Percentiles rank a stretch among this genome's conserved stretches.
Conservation (phyloP, 371 early-diverging fungal genomes). For the Mortierella sp. region DNA sequence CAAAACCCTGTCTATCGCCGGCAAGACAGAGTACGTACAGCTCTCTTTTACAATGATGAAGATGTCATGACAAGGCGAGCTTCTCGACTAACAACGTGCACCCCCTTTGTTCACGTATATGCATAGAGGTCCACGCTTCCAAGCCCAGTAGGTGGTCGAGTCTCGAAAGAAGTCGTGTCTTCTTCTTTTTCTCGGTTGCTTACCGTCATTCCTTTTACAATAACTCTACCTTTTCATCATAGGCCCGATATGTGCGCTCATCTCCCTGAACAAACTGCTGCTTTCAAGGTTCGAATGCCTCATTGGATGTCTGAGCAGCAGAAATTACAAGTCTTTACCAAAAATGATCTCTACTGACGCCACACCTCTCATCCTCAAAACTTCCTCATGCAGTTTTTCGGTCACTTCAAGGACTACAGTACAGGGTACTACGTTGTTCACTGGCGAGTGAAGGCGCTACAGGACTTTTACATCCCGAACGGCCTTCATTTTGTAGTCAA, state of each 20-base stretch:
- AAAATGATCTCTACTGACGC: not conserved
- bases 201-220: not conserved
- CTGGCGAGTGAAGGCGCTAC: constrained; percentile 42
- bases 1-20: constrained; percentile 19
- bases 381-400: constrained; percentile 23
- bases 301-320: not conserved
- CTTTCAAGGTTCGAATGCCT: constrained; percentile 34
- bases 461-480: constrained; percentile 39
- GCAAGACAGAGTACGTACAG: constrained; percentile 34
- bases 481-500: constrained; percentile 48
- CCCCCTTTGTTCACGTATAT: not conserved
- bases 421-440: constrained; percentile 38
- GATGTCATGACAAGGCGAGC: not conserved
- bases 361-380: not conserved
- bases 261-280: constrained; percentile 33
- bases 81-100: not conserved
- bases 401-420: constrained; percentile 25
- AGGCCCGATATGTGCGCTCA: constrained; percentile 29
- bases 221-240: not conserved
- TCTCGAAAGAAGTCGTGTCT: not conserved
- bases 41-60: not conserved
- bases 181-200: not conserved
- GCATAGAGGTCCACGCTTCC: constrained; percentile 24
- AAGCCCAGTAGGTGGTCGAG: constrained; percentile 21
- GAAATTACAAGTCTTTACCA: not conserved